Base-by-base conservation (phyloP, 805 yeast genomes). In the Phaffomyces opuntiae region DNA sequence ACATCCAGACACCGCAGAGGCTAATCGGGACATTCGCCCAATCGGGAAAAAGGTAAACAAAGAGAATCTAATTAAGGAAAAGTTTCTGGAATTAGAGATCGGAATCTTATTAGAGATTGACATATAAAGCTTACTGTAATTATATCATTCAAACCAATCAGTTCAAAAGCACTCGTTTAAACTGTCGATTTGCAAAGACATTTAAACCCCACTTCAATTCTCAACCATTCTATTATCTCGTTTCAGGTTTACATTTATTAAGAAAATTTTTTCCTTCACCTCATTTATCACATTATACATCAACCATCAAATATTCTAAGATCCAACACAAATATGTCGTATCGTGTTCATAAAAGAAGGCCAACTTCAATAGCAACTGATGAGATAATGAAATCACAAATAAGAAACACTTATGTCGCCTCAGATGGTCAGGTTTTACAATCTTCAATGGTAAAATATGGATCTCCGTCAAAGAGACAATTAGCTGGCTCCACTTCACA, bases 311-410 rank as follows among this genome's bases (percentile, higher is more conserved):
- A n/a, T 12, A 9, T n/a, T 33, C 8, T 5, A 16, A 33, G 11
- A 17, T 8, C 3, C 36, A 8, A 26, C 21, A 37, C 37, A 34
- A 26, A 21, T 9, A 56, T 53, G 59, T 51, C 58, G 11, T 52
- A 40, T 46, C 47, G 44, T 31, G 47, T 53, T 1, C 63, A 57
- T 36, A 53, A 43, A 43, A 45, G 60, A 39, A 51, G 60, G 44
- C 61, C 61, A n/a, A 57, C 63, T 2, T 59, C 63, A 13, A 50
- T 59, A 12, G 56, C 57, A 1, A 49, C 55, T 0, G 59, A 52
- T 38, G 38, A 50, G 41, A 48, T 50, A 24, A 35, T 48, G 34
- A 39, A 40, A 11, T 19, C 47, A 24, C 45, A 48, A 19, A 16
- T 29, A 12, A 7, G 29, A 17, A 57, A 57, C 39, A 50, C 53